Evolutionary conservation across 202 grass and related monocot genomes (phyloP).

Genomic region (Setaria italica): DNA sequence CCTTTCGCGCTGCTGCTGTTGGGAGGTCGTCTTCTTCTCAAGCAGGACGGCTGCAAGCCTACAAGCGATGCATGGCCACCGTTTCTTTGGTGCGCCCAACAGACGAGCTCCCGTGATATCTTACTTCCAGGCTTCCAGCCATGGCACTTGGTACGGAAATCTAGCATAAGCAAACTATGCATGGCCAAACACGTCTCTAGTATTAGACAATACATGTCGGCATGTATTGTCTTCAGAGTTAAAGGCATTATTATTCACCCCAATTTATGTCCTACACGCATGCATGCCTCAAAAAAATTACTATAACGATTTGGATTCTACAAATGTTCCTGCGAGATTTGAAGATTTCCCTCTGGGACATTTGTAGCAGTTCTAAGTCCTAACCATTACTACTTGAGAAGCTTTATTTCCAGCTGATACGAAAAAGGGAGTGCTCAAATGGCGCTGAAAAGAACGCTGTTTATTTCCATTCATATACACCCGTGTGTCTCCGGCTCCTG

Average conservation of each 20-base stretch:
- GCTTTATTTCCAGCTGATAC: background rate
- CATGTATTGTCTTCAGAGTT: background rate
- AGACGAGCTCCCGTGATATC: background rate
- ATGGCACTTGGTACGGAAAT: slow-evolving; percentile 11
- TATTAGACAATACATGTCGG: background rate
- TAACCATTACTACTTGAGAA: background rate
- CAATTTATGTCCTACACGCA: background rate
- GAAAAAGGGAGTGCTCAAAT: background rate
- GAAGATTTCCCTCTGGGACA: background rate
- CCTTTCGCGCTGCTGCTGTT: background rate
- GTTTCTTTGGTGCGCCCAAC: background rate
- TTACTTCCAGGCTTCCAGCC: background rate
- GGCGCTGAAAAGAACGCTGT: background rate
- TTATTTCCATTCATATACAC: slow-evolving; percentile 25
- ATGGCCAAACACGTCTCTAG: slow-evolving; percentile 4
- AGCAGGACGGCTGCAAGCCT: background rate
- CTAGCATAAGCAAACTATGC: background rate
- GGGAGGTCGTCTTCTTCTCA: background rate
- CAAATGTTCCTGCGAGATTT: background rate
- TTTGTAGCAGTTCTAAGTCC: background rate
- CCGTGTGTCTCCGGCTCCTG: slow-evolving; percentile 24
- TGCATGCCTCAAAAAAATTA: background rate
- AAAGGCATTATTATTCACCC: background rate
- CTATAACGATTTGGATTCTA: background rate
- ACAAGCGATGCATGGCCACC: background rate